Conservation (phyloP, 768 basidiomycete genomes). For the Boletus speciosus region DNA sequence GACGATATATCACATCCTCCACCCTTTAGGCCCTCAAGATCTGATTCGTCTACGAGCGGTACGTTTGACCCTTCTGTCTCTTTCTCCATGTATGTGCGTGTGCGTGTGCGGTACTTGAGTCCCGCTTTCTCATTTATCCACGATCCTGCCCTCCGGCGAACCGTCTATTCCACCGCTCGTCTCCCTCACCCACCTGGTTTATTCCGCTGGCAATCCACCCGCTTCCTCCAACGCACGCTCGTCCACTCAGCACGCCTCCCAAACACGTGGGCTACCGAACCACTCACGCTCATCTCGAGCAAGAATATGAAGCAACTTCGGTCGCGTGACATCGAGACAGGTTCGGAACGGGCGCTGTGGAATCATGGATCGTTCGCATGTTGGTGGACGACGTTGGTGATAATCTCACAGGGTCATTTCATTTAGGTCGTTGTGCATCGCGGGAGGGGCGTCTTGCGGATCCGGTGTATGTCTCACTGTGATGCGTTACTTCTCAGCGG, state of each 20-base stretch:
- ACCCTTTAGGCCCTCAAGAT: constrained; percentile 4
- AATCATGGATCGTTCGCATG: constrained; percentile 2
- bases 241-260: constrained; percentile 14
- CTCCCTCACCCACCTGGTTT: constrained; percentile 20
- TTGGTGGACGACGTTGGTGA: constrained; percentile 13
- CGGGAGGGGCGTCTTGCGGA: constrained; percentile 5
- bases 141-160: constrained; percentile 15
- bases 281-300: constrained; percentile 6
- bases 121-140: not conserved
- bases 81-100: no score
- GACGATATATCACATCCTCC: constrained; percentile 13
- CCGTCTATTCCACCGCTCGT: constrained; percentile 3
- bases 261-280: constrained; percentile 11
- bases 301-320: constrained; percentile 7
- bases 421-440: constrained; percentile 16
- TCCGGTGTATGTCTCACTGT: constrained; percentile 12
- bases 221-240: constrained; percentile 17
- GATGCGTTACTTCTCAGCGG: not conserved
- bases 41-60: constrained; percentile 16
- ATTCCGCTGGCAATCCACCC: constrained; percentile 18
- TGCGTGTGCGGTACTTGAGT: no score
- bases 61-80: not conserved
- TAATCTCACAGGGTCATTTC: constrained; percentile 8
- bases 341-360: constrained; percentile 14
- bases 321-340: constrained; percentile 16